These are phyloP conservation scores for Rostrohypoxylon terebratum DNA, from an alignment of 495 filamentous ascomycete genomes.

Conservation along the genomic window DNA sequence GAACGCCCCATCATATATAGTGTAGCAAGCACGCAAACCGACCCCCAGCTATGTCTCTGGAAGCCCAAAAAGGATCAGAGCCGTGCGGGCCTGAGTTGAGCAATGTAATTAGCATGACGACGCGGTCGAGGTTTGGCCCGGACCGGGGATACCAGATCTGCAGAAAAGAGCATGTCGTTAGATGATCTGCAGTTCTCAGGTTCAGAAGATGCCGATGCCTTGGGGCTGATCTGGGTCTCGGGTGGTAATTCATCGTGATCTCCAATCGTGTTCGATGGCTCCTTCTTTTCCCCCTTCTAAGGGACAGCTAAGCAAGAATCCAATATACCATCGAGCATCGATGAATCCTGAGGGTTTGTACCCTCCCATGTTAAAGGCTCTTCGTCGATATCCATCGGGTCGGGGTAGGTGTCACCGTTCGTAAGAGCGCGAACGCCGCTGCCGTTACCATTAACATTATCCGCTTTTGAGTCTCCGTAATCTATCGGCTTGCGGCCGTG, in stretches of 20 bases:
- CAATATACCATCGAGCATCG: slow-evolving; percentile 73
- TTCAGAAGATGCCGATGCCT: not conserved
- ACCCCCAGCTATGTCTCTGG: not conserved
- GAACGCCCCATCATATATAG: not conserved
- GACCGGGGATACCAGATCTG: not conserved
- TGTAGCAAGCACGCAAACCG: not conserved
- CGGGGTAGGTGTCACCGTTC: slow-evolving; percentile 56
- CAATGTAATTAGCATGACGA: not conserved
- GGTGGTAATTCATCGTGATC: slow-evolving; percentile 8
- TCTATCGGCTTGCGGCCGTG: slow-evolving; percentile 52
- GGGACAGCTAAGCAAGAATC: slow-evolving; percentile 65
- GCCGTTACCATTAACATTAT: slow-evolving; percentile 50
- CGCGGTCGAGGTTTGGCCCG: not conserved
- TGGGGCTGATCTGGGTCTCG: not conserved
- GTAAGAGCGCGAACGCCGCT: slow-evolving; percentile 41
- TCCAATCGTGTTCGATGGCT: not conserved
- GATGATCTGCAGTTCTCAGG: not conserved
- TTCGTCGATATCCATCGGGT: slow-evolving; percentile 74
- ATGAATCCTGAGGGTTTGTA: slow-evolving; percentile 67
- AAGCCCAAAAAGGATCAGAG: not conserved
- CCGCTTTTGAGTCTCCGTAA: slow-evolving; percentile 49
- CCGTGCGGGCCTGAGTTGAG: not conserved
- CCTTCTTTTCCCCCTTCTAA: slow-evolving; percentile 25
- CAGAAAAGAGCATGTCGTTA: too few relatives aligned
- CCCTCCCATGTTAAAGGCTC: slow-evolving; percentile 80